Conservation (phyloP, 805 yeast genomes). For the Deakozyma indianensis region DNA sequence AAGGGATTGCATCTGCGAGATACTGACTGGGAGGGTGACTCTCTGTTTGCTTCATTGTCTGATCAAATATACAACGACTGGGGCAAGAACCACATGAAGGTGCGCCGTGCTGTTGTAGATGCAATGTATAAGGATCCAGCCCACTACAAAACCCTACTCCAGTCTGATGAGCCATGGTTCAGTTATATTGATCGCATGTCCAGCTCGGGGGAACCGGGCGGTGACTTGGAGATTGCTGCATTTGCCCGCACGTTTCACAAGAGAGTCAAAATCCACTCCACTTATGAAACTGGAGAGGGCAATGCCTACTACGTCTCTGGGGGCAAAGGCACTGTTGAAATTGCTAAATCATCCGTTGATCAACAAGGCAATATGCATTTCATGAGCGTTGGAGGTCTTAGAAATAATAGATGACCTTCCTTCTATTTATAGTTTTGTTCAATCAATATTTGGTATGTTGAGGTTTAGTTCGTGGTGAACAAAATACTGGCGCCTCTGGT, state of each 20-base stretch:
- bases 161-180: background rate
- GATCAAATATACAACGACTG: background rate
- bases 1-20: background rate
- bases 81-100: background rate
- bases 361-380: background rate
- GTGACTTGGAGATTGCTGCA: background rate
- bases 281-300: background rate
- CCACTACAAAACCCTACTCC: background rate
- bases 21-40: background rate
- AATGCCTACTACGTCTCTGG: background rate
- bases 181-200: background rate
- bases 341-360: background rate
- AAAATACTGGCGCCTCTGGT: no score
- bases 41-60: background rate
- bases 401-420: no score
- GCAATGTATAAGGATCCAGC: background rate
- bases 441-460: no score
- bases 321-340: background rate
- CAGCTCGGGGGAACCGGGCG: background rate
- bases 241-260: background rate
- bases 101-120: background rate
- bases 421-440: no score
- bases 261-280: background rate
- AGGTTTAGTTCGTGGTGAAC: no score
- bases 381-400: background rate